Base-by-base conservation (phyloP, 2,329 filamentous ascomycete genomes). In the Penicillium digitatum region DNA sequence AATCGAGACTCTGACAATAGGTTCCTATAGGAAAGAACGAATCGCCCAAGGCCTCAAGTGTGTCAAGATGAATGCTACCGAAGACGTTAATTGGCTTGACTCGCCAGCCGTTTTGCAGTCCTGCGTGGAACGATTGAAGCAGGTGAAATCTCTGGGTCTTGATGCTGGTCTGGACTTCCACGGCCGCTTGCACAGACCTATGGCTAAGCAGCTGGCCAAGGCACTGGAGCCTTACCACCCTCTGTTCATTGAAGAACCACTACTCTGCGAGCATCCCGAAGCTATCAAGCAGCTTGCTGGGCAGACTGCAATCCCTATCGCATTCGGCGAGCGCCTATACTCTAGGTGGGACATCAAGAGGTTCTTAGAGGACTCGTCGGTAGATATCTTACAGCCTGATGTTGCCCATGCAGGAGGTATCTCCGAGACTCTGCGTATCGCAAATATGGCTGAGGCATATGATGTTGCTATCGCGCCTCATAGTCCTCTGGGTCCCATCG, bases 51-150 rank as follows among this genome's bases (percentile, higher is more conserved):
- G 74, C 3, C 65, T 76, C 38, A 71, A 70, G 54, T 70, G 66
- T n/a, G 57, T 91, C 50, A 91, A 92, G 68, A 91, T 92, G 88
- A 91, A 91, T 66, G 88, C 82, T 2, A 91, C 88, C 0, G 87
- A 87, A 66, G 88, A 90, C 58, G 72, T 90, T 0, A 85, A 83
- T 60, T 91, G 87, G 87, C 81, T 92, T 0, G 89, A 92, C 69
- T 87, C 86, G 0, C 88, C 89, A 0, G 76, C 79, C 0, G 78
- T 79, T 0, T 77, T 92, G 0, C 78, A 87, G 43, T 76, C 80
- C 5, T 85, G 82, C 38, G 83, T 90, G 3, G 82, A 87, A 51
- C 79, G 88, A 2, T 74, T 92, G 14, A 85, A 86, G 61, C 77
- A 81, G 0, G 88, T 92, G 6, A 89, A 87, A 66, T 78, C 79